Conservation (phyloP, 768 basidiomycete species). For the Chlorophyllum brunneum region DNA sequence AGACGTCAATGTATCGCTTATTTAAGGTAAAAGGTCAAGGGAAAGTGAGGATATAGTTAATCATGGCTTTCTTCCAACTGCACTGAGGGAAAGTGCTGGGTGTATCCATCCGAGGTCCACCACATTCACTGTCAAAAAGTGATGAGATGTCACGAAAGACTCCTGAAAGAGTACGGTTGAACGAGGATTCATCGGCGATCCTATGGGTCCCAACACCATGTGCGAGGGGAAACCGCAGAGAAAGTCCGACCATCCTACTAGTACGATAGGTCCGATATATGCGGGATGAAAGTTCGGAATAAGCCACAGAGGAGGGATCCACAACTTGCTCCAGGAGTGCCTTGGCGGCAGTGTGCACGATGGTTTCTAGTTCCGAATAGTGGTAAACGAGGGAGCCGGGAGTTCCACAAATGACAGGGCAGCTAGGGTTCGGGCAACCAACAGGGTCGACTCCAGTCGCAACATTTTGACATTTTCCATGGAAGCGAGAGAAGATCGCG, state of each 20-base stretch:
- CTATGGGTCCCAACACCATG: neutral
- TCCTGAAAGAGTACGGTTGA: conserved; percentile 17
- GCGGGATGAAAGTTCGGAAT: conserved; percentile 11
- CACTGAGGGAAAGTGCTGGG: conserved; percentile 40
- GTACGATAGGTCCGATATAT: conserved; percentile 1
- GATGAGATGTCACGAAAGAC: conserved; percentile 31
- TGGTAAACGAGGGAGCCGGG: conserved; percentile 78
- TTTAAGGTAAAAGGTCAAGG: conserved; percentile 36
- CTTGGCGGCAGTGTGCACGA: conserved; percentile 44
- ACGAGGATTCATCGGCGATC: conserved; percentile 5
- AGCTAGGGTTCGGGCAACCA: conserved; percentile 79
- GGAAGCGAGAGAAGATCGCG: conserved; percentile 73
- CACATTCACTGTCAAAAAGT: conserved; percentile 39
- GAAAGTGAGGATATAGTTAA: conserved; percentile 56
- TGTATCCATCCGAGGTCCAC: conserved; percentile 29
- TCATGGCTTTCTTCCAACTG: conserved; percentile 60
- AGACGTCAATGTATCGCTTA: neutral
- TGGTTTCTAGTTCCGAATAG: conserved; percentile 43
- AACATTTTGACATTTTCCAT: conserved; percentile 63
- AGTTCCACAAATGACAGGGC: conserved; percentile 75
- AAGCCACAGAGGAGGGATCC: conserved; percentile 1
- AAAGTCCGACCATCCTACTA: neutral
- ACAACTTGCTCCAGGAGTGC: conserved; percentile 28
- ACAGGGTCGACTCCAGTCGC: conserved; percentile 49
- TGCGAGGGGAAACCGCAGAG: neutral